These are phyloP conservation scores for Linnemannia elongata DNA, from an alignment of 192 early-diverging fungal genomes.

Conservation along the genomic window DNA sequence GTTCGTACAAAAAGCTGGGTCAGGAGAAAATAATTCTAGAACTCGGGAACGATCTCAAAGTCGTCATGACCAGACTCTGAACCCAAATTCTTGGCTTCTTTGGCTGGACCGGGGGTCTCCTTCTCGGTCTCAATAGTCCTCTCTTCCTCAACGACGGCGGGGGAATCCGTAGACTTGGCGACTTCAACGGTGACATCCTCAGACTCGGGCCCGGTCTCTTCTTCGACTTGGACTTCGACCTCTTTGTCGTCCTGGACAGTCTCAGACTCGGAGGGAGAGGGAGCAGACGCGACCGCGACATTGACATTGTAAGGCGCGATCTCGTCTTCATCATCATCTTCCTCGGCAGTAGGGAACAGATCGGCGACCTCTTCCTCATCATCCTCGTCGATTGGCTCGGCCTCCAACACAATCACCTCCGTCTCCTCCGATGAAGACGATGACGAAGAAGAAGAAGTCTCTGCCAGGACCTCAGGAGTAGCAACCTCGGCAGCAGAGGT, in stretches of 20 bases:
- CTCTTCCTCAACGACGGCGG: not conserved
- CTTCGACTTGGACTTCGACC: not conserved
- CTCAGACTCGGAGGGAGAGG: slow-evolving; percentile 9
- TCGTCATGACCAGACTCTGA: slow-evolving; percentile 18
- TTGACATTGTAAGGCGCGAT: slow-evolving; percentile 11
- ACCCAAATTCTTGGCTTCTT: too few relatives aligned
- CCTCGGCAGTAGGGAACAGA: not conserved
- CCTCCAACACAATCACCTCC: not conserved
- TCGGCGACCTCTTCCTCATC: not conserved
- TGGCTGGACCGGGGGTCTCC: not conserved
- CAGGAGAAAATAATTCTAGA: not conserved
- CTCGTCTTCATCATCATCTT: slow-evolving; percentile 10
- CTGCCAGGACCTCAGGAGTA: not conserved
- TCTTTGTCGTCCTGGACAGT: slow-evolving; percentile 21
- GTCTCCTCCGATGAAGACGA: too few relatives aligned
- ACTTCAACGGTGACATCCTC: not conserved
- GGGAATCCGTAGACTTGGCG: not conserved
- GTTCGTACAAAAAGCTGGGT: not conserved
- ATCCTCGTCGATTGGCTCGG: not conserved
- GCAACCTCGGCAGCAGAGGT: too few relatives aligned
- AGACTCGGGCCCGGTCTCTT: not conserved
- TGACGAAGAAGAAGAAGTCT: too few relatives aligned
- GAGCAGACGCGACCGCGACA: not conserved
- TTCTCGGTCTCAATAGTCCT: not conserved
- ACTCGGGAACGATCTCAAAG: slow-evolving; percentile 26